Base-by-base conservation (phyloP, 345 rosid species). In the Barbarea vulgaris region DNA sequence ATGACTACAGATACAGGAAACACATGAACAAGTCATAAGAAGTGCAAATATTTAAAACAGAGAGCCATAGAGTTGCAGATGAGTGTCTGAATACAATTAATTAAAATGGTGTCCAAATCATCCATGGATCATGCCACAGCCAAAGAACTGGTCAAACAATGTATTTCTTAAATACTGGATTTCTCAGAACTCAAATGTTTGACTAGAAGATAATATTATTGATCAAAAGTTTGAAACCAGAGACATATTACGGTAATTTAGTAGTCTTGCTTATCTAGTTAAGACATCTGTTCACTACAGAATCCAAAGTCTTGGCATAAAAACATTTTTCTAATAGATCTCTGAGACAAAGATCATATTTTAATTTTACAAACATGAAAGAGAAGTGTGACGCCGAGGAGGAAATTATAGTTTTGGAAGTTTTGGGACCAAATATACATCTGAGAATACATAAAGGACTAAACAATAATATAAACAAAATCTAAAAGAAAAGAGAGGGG, bases 31-130 rank as follows among this genome's bases (percentile, higher is more conserved):
- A 28, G 44, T 39, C 64, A 42, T 17, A 30, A 54, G 36, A 73
- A 7, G 27, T 41, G n/a, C 21, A 54, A 42, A 42, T 33, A 64
- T 8, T 42, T 7, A 21, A 54, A 30, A 42, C 56, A 73, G 19
- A 66, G 70, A 62, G 44, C 33, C 6, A 28, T 1, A 54, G 9
- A 39, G 4, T 33, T 55, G 28, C 77, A 64, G 36, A 42, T 21
- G 9, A 18, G 2, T 36, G 30, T 28, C 7, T 50, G 36, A 61
- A 62, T 17, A 3, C 22, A 52, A 25, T 62, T 72, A 61, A 51
- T 8, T 62, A 72, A 61, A 19, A n/a, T 33, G 37, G n/a, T 59
- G 50, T 71, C 37, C 59, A 48, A 47, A 47, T 70, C 75, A 9
- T 59, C 17, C 48, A 15, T 34, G 18, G 19, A 33, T 44, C 46